A percentile compares a stretch with the other conserved stretches of the same genome.
Evolutionary conservation across 768 basidiomycete species (phyloP).

Genomic region (Jaapia argillacea): DNA sequence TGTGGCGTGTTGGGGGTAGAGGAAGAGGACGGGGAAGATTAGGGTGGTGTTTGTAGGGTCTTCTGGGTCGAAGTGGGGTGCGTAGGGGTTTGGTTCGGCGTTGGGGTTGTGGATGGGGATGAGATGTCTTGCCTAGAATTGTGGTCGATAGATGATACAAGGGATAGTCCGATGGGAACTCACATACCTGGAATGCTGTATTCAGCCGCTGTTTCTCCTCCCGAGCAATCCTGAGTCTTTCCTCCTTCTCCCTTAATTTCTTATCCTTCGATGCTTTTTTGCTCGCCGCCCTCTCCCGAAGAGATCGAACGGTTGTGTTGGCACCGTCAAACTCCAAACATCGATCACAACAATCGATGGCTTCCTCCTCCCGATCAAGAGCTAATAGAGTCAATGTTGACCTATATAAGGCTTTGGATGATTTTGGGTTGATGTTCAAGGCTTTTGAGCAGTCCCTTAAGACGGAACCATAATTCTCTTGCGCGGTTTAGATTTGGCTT

Average conservation of each 20-base stretch:
- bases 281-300: slow-evolving; percentile 38
- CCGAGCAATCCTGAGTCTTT: slow-evolving; percentile 37
- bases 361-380: slow-evolving; percentile 71
- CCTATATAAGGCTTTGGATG: slow-evolving; percentile 82
- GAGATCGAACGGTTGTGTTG: slow-evolving; percentile 40
- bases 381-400: slow-evolving; percentile 70
- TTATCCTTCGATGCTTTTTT: slow-evolving; percentile 39
- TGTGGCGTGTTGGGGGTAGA: slow-evolving; percentile 84
- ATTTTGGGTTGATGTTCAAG: slow-evolving; percentile 46
- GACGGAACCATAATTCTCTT: slow-evolving; percentile 74
- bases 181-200: slow-evolving; percentile 54
- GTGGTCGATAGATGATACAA: slow-evolving; percentile 4
- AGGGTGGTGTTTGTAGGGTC: slow-evolving; percentile 51
- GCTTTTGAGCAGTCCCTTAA: slow-evolving; percentile 78
- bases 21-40: slow-evolving; percentile 81
- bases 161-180: not conserved
- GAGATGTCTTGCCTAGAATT: slow-evolving; percentile 61
- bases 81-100: slow-evolving; percentile 41
- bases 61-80: slow-evolving; percentile 57
- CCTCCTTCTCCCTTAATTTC: slow-evolving; percentile 38
- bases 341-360: slow-evolving; percentile 69
- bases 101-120: slow-evolving; percentile 43
- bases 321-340: slow-evolving; percentile 51
- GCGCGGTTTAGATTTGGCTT: not conserved
- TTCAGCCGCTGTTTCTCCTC: slow-evolving; percentile 44